Conservation (phyloP, 148 eudicot genomes). For the Silene latifolia region DNA sequence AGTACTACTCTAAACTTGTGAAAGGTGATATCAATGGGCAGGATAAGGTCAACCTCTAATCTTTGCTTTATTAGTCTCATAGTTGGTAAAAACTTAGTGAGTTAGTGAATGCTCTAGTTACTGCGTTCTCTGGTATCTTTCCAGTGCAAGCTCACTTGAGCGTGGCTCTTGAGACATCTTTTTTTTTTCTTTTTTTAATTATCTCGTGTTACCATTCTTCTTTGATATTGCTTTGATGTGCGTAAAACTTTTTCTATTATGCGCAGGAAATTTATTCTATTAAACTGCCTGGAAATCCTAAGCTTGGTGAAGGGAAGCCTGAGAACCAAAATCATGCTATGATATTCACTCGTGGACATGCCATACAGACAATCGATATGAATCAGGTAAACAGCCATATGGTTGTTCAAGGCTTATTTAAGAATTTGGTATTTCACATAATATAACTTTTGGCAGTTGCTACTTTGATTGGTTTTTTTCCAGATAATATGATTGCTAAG, state of each 20-base stretch:
- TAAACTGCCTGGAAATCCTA: constrained; percentile 94
- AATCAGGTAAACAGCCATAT: constrained; percentile 61
- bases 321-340: constrained; percentile 99
- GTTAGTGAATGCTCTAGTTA: not conserved
- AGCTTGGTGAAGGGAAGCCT: constrained; percentile 98
- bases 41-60: constrained; percentile 58
- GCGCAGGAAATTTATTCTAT: constrained; percentile 89
- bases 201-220: not conserved
- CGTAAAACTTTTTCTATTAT: not conserved
- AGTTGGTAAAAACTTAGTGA: not conserved
- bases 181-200: not conserved
- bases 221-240: not conserved
- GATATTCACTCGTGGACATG: constrained; percentile 93
- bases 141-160: not conserved
- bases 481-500: not conserved
- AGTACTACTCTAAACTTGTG: constrained; percentile 88
- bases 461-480: not conserved
- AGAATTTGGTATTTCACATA: not conserved
- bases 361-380: constrained; percentile 98
- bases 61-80: not conserved
- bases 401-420: not conserved
- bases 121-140: not conserved
- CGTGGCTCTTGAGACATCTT: not conserved
- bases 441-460: not conserved
- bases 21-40: constrained; percentile 92